A percentile compares a stretch with the other conserved stretches of the same genome.
Evolutionary conservation across 768 basidiomycete species (phyloP).

Genomic region (Russula olivacea): DNA sequence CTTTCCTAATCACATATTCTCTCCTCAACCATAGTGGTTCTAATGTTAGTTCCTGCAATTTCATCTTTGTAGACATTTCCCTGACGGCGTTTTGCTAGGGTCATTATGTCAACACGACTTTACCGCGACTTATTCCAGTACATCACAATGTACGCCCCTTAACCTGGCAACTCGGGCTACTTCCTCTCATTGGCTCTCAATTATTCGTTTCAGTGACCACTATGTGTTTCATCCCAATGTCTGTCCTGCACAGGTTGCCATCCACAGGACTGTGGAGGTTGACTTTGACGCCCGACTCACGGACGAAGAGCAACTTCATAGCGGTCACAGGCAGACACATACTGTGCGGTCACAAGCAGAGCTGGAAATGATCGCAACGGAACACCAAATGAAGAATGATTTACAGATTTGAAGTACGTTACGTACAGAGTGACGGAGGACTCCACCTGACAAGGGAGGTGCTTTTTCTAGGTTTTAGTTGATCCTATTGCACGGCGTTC

Average conservation of each 20-base stretch:
- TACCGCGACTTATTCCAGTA: slow-evolving; percentile 19
- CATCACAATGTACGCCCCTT: slow-evolving; percentile 4
- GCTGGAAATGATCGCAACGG: slow-evolving; percentile 1
- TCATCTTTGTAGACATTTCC: not conserved
- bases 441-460: not conserved
- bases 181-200: not conserved
- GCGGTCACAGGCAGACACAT: not conserved
- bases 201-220: not conserved
- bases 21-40: slow-evolving; percentile 3
- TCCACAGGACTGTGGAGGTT: slow-evolving; percentile 15
- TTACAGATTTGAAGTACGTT: slow-evolving; percentile 19
- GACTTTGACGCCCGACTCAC: not conserved
- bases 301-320: not conserved
- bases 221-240: not conserved
- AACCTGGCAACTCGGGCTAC: not conserved
- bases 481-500: not conserved
- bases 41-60: not conserved
- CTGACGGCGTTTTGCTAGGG: not conserved
- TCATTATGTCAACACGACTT: slow-evolving; percentile 13
- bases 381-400: slow-evolving; percentile 17
- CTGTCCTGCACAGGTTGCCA: slow-evolving; percentile 6
- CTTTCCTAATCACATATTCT: not conserved
- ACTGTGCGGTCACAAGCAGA: slow-evolving; percentile 10
- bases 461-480: not conserved
- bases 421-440: not conserved